Percentiles rank a stretch among this genome's conserved stretches.
phyloP scores from a whole-genome alignment of 1,284 basidiomycete genomes.

The Wallemia hederae region DNA sequence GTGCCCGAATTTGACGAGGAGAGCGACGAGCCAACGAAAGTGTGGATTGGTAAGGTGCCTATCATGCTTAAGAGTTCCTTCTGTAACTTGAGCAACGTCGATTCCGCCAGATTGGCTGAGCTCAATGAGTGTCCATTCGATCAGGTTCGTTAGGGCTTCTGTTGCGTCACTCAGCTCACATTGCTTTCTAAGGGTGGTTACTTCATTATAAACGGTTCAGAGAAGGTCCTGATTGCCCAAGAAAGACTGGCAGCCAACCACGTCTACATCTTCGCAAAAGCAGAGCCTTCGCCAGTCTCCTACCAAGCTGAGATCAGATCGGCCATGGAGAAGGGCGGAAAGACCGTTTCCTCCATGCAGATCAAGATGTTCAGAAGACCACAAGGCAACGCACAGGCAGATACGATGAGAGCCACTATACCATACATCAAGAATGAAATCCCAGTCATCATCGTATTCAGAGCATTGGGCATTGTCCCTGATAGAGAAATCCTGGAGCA shows the following conservation, averaged over 20 bases:
- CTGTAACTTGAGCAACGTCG: slow-evolving; percentile 58
- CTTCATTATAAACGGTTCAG: slow-evolving; percentile 97
- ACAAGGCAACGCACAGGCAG: slow-evolving; percentile 57
- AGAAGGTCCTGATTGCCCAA: slow-evolving; percentile 97
- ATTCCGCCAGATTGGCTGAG: slow-evolving; percentile 54
- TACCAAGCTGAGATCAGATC: slow-evolving; percentile 92
- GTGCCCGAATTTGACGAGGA: slow-evolving; percentile 28
- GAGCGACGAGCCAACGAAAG: slow-evolving; percentile 41
- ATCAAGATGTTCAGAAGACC: slow-evolving; percentile 85
- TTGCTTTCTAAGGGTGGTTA: slow-evolving; percentile 43
- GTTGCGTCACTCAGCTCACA: background rate
- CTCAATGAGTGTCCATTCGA: slow-evolving; percentile 96
- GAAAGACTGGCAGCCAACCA: slow-evolving; percentile 99
- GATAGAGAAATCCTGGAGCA: slow-evolving; percentile 93
- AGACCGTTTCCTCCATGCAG: slow-evolving; percentile 93
- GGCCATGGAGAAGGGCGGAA: slow-evolving; percentile 92
- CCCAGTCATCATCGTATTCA: slow-evolving; percentile 96
- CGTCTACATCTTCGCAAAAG: slow-evolving; percentile 97
- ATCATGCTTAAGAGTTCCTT: slow-evolving; percentile 25
- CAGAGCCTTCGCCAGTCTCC: slow-evolving; percentile 79
- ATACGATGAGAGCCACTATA: slow-evolving; percentile 87
- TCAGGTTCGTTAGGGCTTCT: slow-evolving; percentile 16
- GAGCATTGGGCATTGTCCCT: slow-evolving; percentile 86
- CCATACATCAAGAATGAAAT: slow-evolving; percentile 97
- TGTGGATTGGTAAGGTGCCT: slow-evolving; percentile 80